phyloP scores from a whole-genome alignment of 495 filamentous ascomycete genomes.

The Podospora fimiseda region DNA sequence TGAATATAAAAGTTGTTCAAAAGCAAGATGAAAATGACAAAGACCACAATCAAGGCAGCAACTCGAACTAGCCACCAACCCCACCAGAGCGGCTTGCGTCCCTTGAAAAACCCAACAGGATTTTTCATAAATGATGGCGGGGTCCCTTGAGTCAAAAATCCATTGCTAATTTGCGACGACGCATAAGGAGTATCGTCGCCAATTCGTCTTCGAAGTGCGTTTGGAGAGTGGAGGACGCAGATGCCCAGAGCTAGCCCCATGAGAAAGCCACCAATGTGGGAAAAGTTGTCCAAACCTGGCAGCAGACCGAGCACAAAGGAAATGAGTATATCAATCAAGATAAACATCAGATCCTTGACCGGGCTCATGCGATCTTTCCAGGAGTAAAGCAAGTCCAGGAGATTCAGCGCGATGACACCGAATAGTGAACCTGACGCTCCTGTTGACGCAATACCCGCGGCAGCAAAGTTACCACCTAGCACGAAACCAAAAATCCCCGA shows the following conservation, averaged over 20 bases:
- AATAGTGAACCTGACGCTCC: constrained; percentile 88
- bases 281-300: constrained; percentile 93
- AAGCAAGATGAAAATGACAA: constrained; percentile 77
- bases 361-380: constrained; percentile 74
- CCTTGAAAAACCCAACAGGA: constrained; percentile 81
- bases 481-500: constrained; percentile 96
- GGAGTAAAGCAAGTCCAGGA: constrained; percentile 87
- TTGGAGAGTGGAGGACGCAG: constrained; percentile 80
- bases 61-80: constrained; percentile 88
- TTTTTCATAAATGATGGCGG: constrained; percentile 56
- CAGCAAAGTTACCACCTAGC: constrained; percentile 87
- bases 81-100: constrained; percentile 91
- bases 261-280: constrained; percentile 91
- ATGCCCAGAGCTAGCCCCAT: constrained; percentile 87
- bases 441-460: constrained; percentile 68
- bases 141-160: constrained; percentile 33
- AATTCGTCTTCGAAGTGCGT: constrained; percentile 68
- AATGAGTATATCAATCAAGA: constrained; percentile 75
- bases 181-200: constrained; percentile 54
- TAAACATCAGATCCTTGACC: constrained; percentile 72
- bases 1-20: constrained; percentile 85
- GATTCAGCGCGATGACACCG: constrained; percentile 77
- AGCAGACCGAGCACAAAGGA: constrained; percentile 90
- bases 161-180: constrained; percentile 29
- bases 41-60: constrained; percentile 67